phyloP scores from a whole-genome alignment of 257 asterid species.

The Pogostemon cablin region DNA sequence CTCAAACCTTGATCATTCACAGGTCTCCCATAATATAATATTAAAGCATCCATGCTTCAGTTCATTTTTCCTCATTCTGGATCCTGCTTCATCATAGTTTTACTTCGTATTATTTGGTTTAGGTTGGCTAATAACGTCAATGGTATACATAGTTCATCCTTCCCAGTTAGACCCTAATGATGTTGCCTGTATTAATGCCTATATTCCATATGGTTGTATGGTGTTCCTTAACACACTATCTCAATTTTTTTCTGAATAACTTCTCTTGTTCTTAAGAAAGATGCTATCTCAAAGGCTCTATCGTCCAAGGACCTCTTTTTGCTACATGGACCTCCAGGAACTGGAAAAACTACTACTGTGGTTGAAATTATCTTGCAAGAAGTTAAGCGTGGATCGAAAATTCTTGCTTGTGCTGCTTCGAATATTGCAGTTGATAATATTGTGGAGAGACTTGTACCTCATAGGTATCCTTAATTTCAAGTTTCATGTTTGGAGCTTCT shows the following conservation, averaged over 20 bases:
- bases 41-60: constrained; percentile 3
- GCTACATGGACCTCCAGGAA: constrained; percentile 99
- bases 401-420: constrained; percentile 98
- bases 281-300: constrained; percentile 85
- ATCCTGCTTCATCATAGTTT: neutral
- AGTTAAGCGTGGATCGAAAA: constrained; percentile 89
- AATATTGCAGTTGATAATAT: constrained; percentile 98
- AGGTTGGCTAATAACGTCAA: neutral
- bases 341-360: constrained; percentile 99
- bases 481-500: neutral
- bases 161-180: constrained; percentile 18
- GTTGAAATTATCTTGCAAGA: constrained; percentile 95
- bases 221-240: constrained; percentile 27
- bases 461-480: constrained; percentile 52
- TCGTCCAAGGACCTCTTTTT: constrained; percentile 92
- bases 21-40: constrained; percentile 50
- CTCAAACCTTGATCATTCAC: constrained; percentile 83
- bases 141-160: constrained; percentile 2
- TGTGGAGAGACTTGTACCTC: constrained; percentile 95
- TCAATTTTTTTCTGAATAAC: constrained; percentile 37
- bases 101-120: neutral
- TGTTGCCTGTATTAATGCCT: neutral
- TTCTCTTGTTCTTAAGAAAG: constrained; percentile 58
- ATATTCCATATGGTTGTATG: neutral
- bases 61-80: neutral